Conservation (phyloP, 768 basidiomycete species). For the Rubroboletus pulcherrimus region DNA sequence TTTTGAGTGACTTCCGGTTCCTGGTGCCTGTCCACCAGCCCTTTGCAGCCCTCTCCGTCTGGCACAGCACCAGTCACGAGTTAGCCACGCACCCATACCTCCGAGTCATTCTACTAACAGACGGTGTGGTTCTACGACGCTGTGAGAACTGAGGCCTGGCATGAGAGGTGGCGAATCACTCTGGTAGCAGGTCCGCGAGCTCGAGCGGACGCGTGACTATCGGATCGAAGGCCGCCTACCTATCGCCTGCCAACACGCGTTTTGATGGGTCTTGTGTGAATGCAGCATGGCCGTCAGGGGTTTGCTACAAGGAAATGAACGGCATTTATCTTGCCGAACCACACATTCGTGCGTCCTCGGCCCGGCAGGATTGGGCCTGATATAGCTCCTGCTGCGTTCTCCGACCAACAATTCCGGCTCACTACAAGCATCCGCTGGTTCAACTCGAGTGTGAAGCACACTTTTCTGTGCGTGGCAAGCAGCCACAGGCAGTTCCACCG, state of each 20-base stretch:
- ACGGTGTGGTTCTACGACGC: background rate
- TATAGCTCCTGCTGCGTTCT: background rate
- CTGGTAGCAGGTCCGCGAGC: background rate
- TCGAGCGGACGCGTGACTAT: background rate
- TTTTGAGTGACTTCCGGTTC: slow-evolving; percentile 3
- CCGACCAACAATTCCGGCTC: background rate
- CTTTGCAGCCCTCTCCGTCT: background rate
- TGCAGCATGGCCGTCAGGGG: slow-evolving; percentile 26
- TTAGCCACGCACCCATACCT: slow-evolving; percentile 8
- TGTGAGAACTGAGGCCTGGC: background rate
- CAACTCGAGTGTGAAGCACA: background rate
- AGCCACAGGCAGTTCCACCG: background rate
- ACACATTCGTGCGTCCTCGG: slow-evolving; percentile 12
- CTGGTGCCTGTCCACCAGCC: slow-evolving; percentile 22
- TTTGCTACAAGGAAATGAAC: slow-evolving; percentile 22
- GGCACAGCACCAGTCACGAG: slow-evolving; percentile 8
- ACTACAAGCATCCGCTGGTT: background rate
- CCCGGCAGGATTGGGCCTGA: slow-evolving; percentile 8
- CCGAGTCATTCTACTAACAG: background rate
- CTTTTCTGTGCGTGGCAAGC: background rate
- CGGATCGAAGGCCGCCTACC: slow-evolving; percentile 6
- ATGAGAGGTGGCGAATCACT: background rate
- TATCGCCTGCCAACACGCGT: slow-evolving; percentile 15
- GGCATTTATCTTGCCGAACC: slow-evolving; percentile 21
- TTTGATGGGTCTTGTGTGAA: slow-evolving; percentile 21